These are phyloP conservation scores for Blastocrithidia nonstop DNA, from an alignment of 208 protist genomes.

Conservation along the genomic window DNA sequence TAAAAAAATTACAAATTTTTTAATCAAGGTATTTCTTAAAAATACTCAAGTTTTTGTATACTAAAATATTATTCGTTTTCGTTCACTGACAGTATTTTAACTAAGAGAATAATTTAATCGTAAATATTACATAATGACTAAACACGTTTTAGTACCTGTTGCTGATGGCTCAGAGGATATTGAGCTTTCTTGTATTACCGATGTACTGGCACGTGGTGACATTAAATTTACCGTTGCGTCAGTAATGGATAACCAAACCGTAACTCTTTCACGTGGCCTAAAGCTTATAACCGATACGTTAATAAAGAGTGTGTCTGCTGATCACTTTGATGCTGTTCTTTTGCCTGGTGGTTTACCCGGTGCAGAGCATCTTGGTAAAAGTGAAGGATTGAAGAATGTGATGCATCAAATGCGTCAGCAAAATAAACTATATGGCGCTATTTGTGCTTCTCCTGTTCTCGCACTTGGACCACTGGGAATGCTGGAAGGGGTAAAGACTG, in stretches of 20 bases:
- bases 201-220: constrained; percentile 52
- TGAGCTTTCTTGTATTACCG: constrained; percentile 71
- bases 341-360: constrained; percentile 69
- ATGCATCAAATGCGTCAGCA: constrained; percentile 28
- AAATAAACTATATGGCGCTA: constrained; percentile 69
- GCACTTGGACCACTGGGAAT: constrained; percentile 50
- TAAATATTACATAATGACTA: no score
- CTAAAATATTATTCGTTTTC: no score
- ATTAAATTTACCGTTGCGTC: constrained; percentile 66
- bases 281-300: constrained; percentile 36
- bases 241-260: constrained; percentile 38
- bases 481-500: constrained; percentile 49
- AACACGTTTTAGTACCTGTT: constrained; percentile 65
- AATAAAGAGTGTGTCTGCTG: constrained; percentile 38
- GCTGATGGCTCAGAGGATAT: constrained; percentile 80
- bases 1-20: no score
- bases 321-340: constrained; percentile 58
- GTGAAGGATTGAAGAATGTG: constrained; percentile 45
- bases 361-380: constrained; percentile 44
- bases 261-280: constrained; percentile 48
- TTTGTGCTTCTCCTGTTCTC: constrained; percentile 66
- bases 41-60: no score
- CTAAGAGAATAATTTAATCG: no score
- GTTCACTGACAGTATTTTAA: no score
- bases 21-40: no score